These are phyloP conservation scores for Ophioceras dolichostomum DNA, from an alignment of 2,329 filamentous ascomycete species.

Conservation along the genomic window DNA sequence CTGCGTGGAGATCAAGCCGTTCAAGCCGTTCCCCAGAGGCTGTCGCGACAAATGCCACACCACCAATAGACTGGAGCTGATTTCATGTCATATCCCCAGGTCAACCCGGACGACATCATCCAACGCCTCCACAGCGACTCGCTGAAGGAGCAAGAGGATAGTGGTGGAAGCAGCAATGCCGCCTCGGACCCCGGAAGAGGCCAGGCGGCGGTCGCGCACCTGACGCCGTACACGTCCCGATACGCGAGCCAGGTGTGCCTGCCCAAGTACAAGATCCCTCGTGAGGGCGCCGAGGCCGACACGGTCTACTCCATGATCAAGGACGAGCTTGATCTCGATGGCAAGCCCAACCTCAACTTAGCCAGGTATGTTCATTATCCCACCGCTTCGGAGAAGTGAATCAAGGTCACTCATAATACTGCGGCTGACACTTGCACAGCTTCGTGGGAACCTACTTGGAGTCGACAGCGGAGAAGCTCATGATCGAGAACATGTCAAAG, in stretches of 20 bases:
- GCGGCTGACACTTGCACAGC: no score
- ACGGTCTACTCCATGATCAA: conserved; percentile 53
- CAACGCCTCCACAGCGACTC: conserved; percentile 31
- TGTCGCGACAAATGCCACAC: no score
- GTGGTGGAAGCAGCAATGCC: conserved; percentile 20
- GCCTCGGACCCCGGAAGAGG: conserved; percentile 21
- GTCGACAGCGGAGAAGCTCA: conserved; percentile 48
- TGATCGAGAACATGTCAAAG: conserved; percentile 57
- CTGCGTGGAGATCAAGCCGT: no score
- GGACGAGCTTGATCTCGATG: conserved; percentile 52
- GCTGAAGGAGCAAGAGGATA: conserved; percentile 10
- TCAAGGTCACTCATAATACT: no score
- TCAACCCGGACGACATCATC: conserved; percentile 44
- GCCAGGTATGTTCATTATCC: conserved; percentile 40
- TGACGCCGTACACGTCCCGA: conserved; percentile 43
- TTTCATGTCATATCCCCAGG: no score
- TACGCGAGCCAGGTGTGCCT: conserved; percentile 42
- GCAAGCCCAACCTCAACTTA: conserved; percentile 55
- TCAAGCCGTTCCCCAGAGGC: no score
- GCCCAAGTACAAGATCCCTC: conserved; percentile 46
- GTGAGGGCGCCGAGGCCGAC: conserved; percentile 45
- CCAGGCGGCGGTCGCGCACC: conserved; percentile 31
- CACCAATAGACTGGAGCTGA: no score
- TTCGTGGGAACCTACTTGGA: conserved; percentile 67
- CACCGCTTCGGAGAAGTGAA: no score